Base-by-base conservation (phyloP, 805 yeast species). In the Ogataea parapolymorpha region DNA sequence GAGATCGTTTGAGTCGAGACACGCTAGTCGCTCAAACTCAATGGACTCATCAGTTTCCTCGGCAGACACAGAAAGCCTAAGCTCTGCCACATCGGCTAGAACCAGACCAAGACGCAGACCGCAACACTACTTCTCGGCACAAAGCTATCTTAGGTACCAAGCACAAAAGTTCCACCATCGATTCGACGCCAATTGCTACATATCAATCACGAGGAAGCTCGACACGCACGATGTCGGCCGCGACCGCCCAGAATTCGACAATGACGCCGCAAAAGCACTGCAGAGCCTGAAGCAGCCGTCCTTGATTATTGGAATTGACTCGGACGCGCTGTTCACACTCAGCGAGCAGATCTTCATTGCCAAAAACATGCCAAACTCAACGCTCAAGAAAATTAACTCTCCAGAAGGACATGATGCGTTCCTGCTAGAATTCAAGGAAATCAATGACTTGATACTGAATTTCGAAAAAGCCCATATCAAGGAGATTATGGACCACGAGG, bases 351-450 rank as follows among this genome's bases (percentile, higher is more conserved):
- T 86, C 55, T 77, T 81, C 37, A 72, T 93, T 35, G 95, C 95
- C 2, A 75, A 78, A 29, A 68, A 79, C 55, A 75, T 93, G 44
- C 90, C 89, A 6, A 72, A 84, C 52, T 73, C 95, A 1, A 61
- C 53, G 6, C 68, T 93, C 49, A 79, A 81, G 50, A 79, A 80
- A 54, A 81, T 93, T 31, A 78, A 85, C 48, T 89, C 97, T 1
- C 93, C 91, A 10, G 99, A 93, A 54, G 99, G 99, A 13, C 99
- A 93, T 58, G 99, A 93, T 67, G 99, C 98, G 2, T 93, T 93
- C 58, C 66, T 93, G 45, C 70, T 93, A 35, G 99, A 93, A 62
- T 93, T 93, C 62, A 82, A 79, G 36, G 78, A 80, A 37, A 88
- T 93, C 42, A 86, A 93, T 60, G 70, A 75, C 26, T 69, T 82